Evolutionary conservation across 2,329 filamentous ascomycete species (phyloP), one percentile per base, ranked within the genome.

Genomic region (Fusarium mundagurra): DNA sequence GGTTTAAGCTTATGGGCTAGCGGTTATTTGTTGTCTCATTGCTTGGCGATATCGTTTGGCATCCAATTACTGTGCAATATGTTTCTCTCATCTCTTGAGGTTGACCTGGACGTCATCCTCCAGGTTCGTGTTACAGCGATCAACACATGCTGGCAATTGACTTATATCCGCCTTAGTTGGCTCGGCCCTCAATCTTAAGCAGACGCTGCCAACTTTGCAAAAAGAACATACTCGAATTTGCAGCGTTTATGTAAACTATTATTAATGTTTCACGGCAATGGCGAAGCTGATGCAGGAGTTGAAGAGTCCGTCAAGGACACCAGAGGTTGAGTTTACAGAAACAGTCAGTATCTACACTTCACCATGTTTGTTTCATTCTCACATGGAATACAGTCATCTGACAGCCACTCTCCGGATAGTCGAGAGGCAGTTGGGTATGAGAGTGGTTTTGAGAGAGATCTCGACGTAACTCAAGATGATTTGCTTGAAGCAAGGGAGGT

Each of bases 401-500:
- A 57, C 36, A 38, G 55, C 16, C 44, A 38, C 4, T 9, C 36
- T 36, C 36, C 45, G 12, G 36, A 12, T 9, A 48, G 34, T 12
- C 34, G 27, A 13, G 59, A 51, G 29, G 22, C 54, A 14, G 24
- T 18, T 22, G 68, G 51, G 16, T 31, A 64, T 14, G 62, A 66
- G 17, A 16, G 38, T 27, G 62, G 24, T 8, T 53, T 76, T 24
- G 41, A 73, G 36, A 64, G 50, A 36, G 72, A 77, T 11, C 77
- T 85, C 48, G 81, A 82, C 51, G 83, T 83, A 27, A 85, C 84
- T 9, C 83, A 84, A 50, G 81, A 84, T 68, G 84, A 86, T 71
- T 74, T 85, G n/a, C 78, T 84, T n/a, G 83, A 86, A 69, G 85
- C 84, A 38, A 85, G 79, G 68, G 83, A 82, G 44, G 66, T 81